A percentile compares a stretch with the other conserved stretches of the same genome.
Evolutionary conservation across 2,329 filamentous ascomycete species (phyloP).

Genomic region (Colletotrichum sp.): DNA sequence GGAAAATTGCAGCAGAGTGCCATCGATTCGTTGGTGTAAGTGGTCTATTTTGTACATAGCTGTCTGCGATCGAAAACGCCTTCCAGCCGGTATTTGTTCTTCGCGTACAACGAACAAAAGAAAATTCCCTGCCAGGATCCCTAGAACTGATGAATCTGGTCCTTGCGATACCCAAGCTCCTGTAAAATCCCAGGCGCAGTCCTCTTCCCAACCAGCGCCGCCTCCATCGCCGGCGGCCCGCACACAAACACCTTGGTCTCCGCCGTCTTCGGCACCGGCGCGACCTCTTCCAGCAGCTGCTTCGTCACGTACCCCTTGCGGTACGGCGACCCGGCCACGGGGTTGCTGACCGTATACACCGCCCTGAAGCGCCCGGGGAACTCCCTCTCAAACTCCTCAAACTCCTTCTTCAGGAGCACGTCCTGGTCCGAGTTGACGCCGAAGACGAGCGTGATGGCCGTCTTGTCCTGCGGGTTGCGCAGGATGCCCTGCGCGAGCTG

Average conservation of each 20-base stretch:
- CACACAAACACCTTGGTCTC: constrained; percentile 70
- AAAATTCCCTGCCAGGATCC: not conserved
- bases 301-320: constrained; percentile 63
- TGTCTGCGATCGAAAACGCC: not conserved
- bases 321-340: constrained; percentile 42
- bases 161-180: constrained; percentile 61
- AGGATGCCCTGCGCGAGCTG: constrained; percentile 68
- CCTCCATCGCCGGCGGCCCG: constrained; percentile 72
- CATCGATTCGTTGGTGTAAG: not conserved
- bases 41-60: not conserved
- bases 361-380: constrained; percentile 62
- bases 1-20: not conserved
- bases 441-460: constrained; percentile 68
- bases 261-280: constrained; percentile 31
- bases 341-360: constrained; percentile 61
- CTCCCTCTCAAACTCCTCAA: constrained; percentile 55
- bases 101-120: not conserved
- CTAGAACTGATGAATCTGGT: constrained; percentile 64
- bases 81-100: not conserved
- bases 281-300: constrained; percentile 57
- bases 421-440: constrained; percentile 71
- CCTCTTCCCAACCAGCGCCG: constrained; percentile 53
- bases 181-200: constrained; percentile 54
- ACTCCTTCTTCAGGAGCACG: constrained; percentile 59
- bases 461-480: constrained; percentile 65